Evolutionary conservation across 176 grass and related monocot species (phyloP).

Genomic region (Chrysopogon serrulatus): DNA sequence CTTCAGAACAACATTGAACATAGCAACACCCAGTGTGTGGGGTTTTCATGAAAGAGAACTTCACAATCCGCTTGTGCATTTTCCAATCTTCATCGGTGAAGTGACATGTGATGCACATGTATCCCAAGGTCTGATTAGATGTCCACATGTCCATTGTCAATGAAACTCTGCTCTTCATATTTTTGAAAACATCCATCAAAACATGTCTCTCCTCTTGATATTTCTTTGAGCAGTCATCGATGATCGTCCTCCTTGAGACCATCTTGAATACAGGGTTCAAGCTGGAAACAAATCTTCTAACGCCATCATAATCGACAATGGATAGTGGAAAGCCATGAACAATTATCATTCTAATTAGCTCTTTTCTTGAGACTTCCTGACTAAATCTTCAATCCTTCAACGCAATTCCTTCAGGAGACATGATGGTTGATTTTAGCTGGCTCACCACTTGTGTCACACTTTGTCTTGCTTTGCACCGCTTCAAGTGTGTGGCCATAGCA

Average conservation of each 20-base stretch:
- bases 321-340: not conserved
- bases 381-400: not conserved
- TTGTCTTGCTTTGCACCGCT: not conserved
- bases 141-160: not conserved
- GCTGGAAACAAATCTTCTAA: not conserved
- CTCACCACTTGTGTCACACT: not conserved
- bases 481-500: not conserved
- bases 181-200: too few relatives aligned
- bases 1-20: not conserved
- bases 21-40: not conserved
- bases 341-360: not conserved
- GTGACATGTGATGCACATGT: too few relatives aligned
- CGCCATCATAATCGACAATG: not conserved
- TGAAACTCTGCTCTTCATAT: too few relatives aligned
- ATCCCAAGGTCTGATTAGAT: too few relatives aligned
- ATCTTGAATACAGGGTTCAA: not conserved
- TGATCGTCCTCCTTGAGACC: too few relatives aligned
- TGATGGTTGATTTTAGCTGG: not conserved
- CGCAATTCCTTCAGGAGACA: not conserved
- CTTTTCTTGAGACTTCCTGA: not conserved
- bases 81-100: too few relatives aligned
- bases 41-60: not conserved
- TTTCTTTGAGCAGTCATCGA: too few relatives aligned
- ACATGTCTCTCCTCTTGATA: too few relatives aligned
- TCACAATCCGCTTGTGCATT: not conserved